A percentile compares a stretch with the other conserved stretches of the same genome.
These are phyloP conservation scores for Citrus australasica DNA, from an alignment of 345 rosid species.

Conservation along the genomic window DNA sequence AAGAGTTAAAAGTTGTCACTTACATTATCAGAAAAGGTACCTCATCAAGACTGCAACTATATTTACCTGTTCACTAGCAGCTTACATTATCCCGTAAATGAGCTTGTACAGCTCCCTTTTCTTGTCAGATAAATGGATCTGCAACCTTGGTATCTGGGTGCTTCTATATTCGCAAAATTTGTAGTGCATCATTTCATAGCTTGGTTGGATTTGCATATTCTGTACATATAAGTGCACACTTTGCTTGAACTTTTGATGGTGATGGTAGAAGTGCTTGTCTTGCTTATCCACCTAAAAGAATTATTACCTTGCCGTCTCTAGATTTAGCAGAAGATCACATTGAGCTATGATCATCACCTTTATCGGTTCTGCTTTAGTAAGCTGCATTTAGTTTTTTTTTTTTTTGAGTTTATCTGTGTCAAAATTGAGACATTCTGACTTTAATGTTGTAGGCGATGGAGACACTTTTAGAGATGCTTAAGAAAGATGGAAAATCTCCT, in stretches of 20 bases:
- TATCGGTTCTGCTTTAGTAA: background rate
- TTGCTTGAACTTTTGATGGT: background rate
- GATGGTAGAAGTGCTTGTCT: background rate
- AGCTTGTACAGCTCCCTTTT: background rate
- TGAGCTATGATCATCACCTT: background rate
- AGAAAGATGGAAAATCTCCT: slow-evolving; percentile 57
- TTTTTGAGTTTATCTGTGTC: background rate
- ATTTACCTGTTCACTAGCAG: background rate
- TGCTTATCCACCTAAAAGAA: background rate
- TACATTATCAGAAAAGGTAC: background rate
- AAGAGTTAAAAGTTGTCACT: background rate
- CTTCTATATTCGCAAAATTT: background rate
- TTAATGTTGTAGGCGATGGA: slow-evolving; percentile 55
- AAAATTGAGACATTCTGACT: background rate
- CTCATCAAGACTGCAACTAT: background rate
- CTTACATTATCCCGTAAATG: background rate
- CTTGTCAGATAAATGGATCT: background rate
- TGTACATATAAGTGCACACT: background rate
- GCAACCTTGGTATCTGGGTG: background rate
- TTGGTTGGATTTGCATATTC: background rate
- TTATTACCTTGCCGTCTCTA: background rate
- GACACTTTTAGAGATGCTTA: slow-evolving; percentile 75
- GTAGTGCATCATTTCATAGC: background rate
- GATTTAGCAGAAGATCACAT: background rate
- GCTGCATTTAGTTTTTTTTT: background rate